Base-by-base conservation (phyloP, 768 basidiomycete genomes). In the Trametes cingulata region DNA sequence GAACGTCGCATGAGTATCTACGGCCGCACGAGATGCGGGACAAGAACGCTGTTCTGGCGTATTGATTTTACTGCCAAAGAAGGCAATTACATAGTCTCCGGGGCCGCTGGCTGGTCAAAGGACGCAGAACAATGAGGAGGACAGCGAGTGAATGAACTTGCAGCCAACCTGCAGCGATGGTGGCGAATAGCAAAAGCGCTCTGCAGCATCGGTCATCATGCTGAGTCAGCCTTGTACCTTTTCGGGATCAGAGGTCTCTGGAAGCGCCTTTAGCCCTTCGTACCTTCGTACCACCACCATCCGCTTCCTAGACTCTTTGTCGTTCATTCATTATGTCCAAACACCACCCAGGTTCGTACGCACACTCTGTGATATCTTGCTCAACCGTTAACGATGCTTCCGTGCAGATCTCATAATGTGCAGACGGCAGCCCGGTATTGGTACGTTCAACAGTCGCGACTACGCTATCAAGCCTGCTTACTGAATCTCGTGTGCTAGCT, bases 371-470 rank as follows among this genome's bases (percentile, higher is more conserved):
- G 24, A 42, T 3, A 8, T 27, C 10, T 12, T 15, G 7, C 20
- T 47, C 35, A 46, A 24, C 13, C 41, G 36, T 24, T 25, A 3
- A 52, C 15, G 7, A 14, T 37, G 6, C 0, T 24, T 41, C 27
- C 49, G 7, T 29, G 0, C 52, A 95, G 96, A 99, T 86, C 76
- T 99, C 46, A 95, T 99, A 66, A 96, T 98, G 94, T 99, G 96
- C 77, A 83, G 96, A 74, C 88, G 94, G 58, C 95, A 98, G 75
- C 90, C 97, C 67, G 97, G 97, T 64, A 98, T 98, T 57, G 95
- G 95, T 93, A 67, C 65, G 86, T 75, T 6, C 50, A 9, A 37
- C 33, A 27, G 19, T 13, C 33, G 19, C 17, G 41, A 15, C 27
- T 42, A 20, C 52, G 25, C 19, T 29, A 56, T 43, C 35, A 6